Evolutionary conservation across 2,329 filamentous ascomycete genomes (phyloP), one percentile per base, ranked within the genome.

Genomic region (Chalaropsis ovoidea): DNA sequence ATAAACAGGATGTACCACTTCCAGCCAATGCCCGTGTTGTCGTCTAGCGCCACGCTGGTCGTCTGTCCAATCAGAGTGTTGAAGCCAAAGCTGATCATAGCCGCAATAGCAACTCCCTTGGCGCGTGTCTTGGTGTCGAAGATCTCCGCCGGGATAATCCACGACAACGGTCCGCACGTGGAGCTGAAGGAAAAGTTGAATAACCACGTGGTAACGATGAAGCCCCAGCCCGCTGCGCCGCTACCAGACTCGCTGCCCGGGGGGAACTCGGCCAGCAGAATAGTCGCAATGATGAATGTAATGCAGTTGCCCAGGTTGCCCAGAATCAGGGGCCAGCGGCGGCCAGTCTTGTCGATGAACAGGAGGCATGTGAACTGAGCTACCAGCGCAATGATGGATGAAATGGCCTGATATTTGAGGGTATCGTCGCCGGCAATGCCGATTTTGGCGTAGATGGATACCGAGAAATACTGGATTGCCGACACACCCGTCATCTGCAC

Each of bases 161-260:
- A 81, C 0, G 73, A 75, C 0, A 90, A 75, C 0, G 88, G 87
- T 24, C 88, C 88, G 67, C 86, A 88, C 1, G 86, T 87, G 42
- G 81, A 80, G 2, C 81, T 86, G 78, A 90, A 91, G 52, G 80
- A 86, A 76, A 90, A 87, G 75, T 92, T 91, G 79, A 89, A 92
- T 1, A 89, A 73, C 88, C 88, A 92, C 0, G 88, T 92, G 70
- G 83, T 80, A 52, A 68, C 71, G 68, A 92, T 92, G 74, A 92
- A 93, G 0, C 83, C 87, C 86, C 86, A 89, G 6, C 80, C 79
- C 0, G 86, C 86, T 4, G 78, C 76, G 11, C 35, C 24, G 47
- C 43, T 15, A 2, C 41, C 39, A 11, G 49, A 63, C 5, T 19
- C 24, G 15, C 43, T 65, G 35, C 60, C 63, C 0, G 1, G 87